A percentile compares a stretch with the other conserved stretches of the same genome.
Conservation (phyloP, 768 basidiomycete species). For the Boletus insuetus region DNA sequence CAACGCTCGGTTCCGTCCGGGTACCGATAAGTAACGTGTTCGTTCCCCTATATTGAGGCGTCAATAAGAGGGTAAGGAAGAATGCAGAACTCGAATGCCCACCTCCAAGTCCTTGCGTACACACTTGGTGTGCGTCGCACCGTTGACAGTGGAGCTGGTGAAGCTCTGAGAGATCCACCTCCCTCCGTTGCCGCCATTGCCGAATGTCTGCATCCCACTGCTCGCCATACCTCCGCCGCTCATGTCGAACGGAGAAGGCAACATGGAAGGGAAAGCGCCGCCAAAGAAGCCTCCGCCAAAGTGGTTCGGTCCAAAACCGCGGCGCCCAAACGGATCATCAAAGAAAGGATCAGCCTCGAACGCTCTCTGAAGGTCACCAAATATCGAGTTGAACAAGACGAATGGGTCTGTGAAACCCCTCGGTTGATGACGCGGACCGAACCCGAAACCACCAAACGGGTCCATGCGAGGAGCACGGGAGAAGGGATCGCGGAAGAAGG, state of each 20-base stretch:
- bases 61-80: neutral
- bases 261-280: constrained; percentile 4
- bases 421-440: constrained; percentile 12
- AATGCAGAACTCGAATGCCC: constrained; percentile 22
- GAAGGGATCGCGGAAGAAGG: constrained; percentile 18
- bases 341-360: constrained; percentile 37
- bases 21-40: constrained; percentile 62
- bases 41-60: constrained; percentile 56
- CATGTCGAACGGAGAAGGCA: constrained; percentile 12
- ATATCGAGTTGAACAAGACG: constrained; percentile 68
- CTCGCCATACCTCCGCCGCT: constrained; percentile 14
- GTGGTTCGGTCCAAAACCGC: constrained; percentile 13
- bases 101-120: constrained; percentile 59
- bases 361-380: constrained; percentile 46
- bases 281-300: constrained; percentile 14
- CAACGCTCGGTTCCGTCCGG: constrained; percentile 65
- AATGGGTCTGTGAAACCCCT: constrained; percentile 70
- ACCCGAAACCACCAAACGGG: constrained; percentile 26
- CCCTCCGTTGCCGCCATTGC: constrained; percentile 6
- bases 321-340: constrained; percentile 17
- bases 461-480: constrained; percentile 26
- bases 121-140: constrained; percentile 58
- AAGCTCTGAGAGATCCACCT: constrained; percentile 56
- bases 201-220: constrained; percentile 10
- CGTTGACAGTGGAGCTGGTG: constrained; percentile 59